A percentile compares a stretch with the other conserved stretches of the same genome.
Evolutionary conservation across 225 moss, liverwort and hornwort species (phyloP).

Genomic region (Pseudoscleropodium purum): DNA sequence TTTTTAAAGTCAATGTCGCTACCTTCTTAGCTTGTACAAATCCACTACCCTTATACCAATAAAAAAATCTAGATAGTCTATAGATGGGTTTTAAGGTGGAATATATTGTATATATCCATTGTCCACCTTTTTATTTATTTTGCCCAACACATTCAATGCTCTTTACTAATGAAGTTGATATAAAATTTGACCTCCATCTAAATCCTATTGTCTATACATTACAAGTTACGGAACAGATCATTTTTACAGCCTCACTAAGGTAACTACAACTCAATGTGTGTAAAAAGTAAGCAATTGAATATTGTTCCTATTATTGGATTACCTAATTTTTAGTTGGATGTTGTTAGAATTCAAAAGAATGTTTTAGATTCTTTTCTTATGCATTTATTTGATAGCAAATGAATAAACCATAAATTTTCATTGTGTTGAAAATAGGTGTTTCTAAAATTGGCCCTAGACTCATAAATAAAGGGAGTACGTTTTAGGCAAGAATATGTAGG

Average conservation of each 20-base stretch:
- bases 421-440: neutral
- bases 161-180: neutral
- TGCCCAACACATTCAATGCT: neutral
- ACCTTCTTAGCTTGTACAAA: neutral
- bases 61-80: fast-evolving
- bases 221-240: neutral
- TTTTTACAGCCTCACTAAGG: neutral
- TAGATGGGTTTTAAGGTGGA: neutral
- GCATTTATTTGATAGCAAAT: neutral
- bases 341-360: neutral
- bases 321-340: neutral
- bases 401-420: neutral
- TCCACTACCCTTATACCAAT: neutral
- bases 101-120: too few species aligned
- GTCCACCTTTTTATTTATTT: neutral
- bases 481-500: neutral
- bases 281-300: neutral
- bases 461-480: neutral
- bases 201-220: neutral
- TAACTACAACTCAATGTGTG: neutral
- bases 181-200: neutral
- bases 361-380: neutral
- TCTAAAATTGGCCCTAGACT: fast-evolving
- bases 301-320: neutral
- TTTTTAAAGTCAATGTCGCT: too few species aligned